These are phyloP conservation scores for Sextonia rubra DNA, from an alignment of 164 flowering plant genomes.

Conservation along the genomic window DNA sequence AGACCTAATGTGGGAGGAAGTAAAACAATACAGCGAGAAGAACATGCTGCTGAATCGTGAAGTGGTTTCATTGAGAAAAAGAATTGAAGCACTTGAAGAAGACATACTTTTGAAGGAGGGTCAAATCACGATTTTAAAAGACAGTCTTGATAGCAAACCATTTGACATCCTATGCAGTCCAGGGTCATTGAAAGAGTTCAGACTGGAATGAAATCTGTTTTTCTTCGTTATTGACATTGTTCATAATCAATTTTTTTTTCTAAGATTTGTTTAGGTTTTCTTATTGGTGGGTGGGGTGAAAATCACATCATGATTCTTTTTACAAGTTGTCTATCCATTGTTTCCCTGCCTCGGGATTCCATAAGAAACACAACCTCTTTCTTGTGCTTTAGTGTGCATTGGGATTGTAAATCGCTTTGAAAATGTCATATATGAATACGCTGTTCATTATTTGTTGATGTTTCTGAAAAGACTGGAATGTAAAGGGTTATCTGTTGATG, in stretches of 20 bases:
- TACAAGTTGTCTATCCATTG: too few relatives aligned
- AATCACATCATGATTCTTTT: background rate
- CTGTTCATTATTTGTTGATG: too few relatives aligned
- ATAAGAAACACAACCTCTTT: background rate
- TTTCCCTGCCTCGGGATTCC: background rate
- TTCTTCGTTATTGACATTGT: background rate
- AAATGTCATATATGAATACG: too few relatives aligned
- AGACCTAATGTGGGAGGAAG: slow-evolving; percentile 81
- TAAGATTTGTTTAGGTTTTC: background rate
- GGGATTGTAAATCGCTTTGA: background rate
- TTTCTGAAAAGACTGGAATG: too few relatives aligned
- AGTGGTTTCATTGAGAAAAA: slow-evolving; percentile 53
- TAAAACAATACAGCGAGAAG: slow-evolving; percentile 73
- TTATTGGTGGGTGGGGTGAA: background rate
- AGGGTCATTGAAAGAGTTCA: slow-evolving; percentile 29
- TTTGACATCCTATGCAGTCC: slow-evolving; percentile 65
- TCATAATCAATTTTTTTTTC: background rate
- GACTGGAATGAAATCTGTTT: slow-evolving; percentile 25
- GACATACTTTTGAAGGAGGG: slow-evolving; percentile 90
- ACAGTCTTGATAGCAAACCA: slow-evolving; percentile 41
- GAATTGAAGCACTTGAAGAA: slow-evolving; percentile 75
- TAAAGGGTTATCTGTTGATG: too few relatives aligned
- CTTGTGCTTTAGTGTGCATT: background rate
- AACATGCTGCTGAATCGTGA: slow-evolving; percentile 73
- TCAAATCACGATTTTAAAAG: slow-evolving; percentile 77